Evolutionary conservation across 2,329 filamentous ascomycete species (phyloP).

Genomic region (Colletotrichum sp.): DNA sequence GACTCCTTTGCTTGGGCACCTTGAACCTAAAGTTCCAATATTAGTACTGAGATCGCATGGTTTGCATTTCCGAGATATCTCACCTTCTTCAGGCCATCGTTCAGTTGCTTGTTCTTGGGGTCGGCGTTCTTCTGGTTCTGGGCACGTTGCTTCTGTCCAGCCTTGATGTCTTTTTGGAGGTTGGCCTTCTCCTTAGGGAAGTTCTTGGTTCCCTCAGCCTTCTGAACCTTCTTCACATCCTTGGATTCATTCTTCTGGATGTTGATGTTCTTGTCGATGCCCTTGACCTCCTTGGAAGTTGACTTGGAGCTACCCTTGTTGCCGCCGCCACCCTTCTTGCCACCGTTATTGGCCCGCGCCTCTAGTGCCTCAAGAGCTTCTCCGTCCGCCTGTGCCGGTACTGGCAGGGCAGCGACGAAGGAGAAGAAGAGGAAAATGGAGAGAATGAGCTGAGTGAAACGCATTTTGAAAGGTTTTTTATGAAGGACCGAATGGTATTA

Average conservation of each 20-base stretch:
- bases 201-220: neutral
- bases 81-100: conserved; percentile 2
- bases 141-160: neutral
- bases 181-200: neutral
- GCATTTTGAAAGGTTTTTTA: neutral
- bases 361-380: neutral
- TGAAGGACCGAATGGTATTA: neutral
- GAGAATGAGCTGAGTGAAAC: neutral
- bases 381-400: neutral
- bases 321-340: neutral
- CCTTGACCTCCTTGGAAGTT: neutral
- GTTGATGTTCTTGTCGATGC: conserved; percentile 3
- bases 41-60: neutral
- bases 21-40: neutral
- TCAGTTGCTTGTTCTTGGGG: neutral
- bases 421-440: conserved; percentile 3
- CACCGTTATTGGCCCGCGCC: neutral
- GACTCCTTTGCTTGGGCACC: neutral
- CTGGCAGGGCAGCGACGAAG: neutral
- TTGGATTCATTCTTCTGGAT: conserved; percentile 6
- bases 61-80: neutral
- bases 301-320: neutral
- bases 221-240: neutral
- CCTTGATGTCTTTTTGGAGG: neutral
- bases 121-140: conserved; percentile 3